Conservation (phyloP, 129 eudicot genomes). For the Lactuca sativa region DNA sequence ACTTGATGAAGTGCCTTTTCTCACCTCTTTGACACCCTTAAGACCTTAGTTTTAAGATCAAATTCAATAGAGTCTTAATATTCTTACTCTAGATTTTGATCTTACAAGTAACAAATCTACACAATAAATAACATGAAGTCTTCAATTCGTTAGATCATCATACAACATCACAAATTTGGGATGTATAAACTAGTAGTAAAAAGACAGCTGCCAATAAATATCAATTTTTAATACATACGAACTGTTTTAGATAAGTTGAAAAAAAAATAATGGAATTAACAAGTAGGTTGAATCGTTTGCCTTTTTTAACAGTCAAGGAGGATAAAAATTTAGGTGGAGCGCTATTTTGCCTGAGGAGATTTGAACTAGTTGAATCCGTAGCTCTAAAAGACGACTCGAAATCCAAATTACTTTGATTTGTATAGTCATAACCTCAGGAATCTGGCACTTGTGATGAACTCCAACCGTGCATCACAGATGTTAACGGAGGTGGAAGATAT, state of each 20-base stretch:
- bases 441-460: conserved; percentile 24
- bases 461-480: conserved; percentile 15
- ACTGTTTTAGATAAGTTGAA: conserved; percentile 14
- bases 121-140: neutral
- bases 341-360: conserved; percentile 70
- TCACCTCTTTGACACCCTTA: conserved; percentile 46
- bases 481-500: conserved; percentile 8
- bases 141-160: neutral
- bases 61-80: conserved; percentile 20
- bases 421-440: conserved; percentile 27
- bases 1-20: conserved; percentile 42
- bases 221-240: conserved; percentile 19
- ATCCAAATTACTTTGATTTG: conserved; percentile 14
- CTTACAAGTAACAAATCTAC: neutral
- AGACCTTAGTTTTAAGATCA: conserved; percentile 45
- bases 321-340: conserved; percentile 82
- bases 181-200: neutral
- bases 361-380: conserved; percentile 33
- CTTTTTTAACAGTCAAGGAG: conserved; percentile 46
- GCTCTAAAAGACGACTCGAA: conserved; percentile 13
- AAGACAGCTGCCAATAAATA: conserved; percentile 26
- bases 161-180: neutral
- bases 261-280: conserved; percentile 1
- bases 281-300: conserved; percentile 23
- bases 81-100: neutral